Evolutionary conservation across 2,329 filamentous ascomycete genomes (phyloP).

Genomic region (Didymella pinodella): DNA sequence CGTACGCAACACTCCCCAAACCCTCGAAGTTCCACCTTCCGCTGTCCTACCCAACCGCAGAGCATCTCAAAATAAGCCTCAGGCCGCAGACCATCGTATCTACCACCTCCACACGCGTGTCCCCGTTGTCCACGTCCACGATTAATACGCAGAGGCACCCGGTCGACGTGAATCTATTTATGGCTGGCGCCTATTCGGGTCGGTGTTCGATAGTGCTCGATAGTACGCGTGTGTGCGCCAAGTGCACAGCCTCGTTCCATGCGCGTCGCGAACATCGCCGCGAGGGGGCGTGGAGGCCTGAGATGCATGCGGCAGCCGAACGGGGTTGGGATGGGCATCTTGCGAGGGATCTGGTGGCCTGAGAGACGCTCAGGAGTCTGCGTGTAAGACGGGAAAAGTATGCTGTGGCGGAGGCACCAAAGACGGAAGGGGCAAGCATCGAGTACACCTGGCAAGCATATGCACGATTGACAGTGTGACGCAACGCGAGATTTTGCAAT

Average conservation of each 20-base stretch:
- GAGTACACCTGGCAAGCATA: neutral
- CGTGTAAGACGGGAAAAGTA: neutral
- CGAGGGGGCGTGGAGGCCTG: slow-evolving; percentile 1
- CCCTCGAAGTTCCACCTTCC: too few relatives aligned
- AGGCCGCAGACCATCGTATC: neutral
- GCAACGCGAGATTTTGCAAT: slow-evolving; percentile 2
- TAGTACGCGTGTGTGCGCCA: slow-evolving; percentile 7
- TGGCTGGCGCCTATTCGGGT: neutral
- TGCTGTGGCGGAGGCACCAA: neutral
- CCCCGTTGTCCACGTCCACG: neutral
- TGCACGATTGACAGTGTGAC: neutral
- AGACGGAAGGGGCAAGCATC: neutral
- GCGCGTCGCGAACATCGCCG: neutral
- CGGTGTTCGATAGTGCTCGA: neutral
- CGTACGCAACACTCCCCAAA: neutral
- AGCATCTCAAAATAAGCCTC: neutral
- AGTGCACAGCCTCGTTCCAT: neutral
- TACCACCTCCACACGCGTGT: neutral
- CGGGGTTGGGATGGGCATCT: neutral
- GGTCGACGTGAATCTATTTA: neutral
- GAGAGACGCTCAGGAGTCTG: neutral
- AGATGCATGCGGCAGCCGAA: neutral
- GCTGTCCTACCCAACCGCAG: neutral
- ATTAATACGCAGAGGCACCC: neutral
- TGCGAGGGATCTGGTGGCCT: neutral